Percentiles rank a stretch among this genome's conserved stretches.
Conservation (phyloP, 371 early-diverging fungal genomes). For the Rhizomucor miehei region DNA sequence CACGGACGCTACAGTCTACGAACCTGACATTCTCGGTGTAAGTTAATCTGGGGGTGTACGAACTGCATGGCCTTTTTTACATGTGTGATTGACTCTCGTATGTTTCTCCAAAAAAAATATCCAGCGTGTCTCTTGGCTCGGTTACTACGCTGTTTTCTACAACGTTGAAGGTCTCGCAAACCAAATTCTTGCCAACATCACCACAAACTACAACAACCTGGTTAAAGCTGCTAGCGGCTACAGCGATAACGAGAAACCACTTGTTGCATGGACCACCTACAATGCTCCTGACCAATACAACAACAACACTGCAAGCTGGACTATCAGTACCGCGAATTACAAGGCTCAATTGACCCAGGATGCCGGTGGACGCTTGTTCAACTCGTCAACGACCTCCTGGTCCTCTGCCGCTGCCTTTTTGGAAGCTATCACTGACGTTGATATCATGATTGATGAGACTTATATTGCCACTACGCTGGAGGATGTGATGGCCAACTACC, state of each 20-base stretch:
- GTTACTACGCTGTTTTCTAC: slow-evolving; percentile 75
- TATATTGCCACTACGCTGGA: slow-evolving; percentile 44
- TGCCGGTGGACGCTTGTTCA: slow-evolving; percentile 56
- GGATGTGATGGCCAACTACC: slow-evolving; percentile 54
- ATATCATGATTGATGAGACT: slow-evolving; percentile 74
- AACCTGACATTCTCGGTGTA: slow-evolving; percentile 58
- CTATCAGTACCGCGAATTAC: slow-evolving; percentile 54
- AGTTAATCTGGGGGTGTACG: slow-evolving; percentile 17
- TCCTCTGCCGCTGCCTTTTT: slow-evolving; percentile 46
- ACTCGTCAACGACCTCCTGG: slow-evolving; percentile 27
- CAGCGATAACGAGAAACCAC: slow-evolving; percentile 39
- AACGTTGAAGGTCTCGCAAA: slow-evolving; percentile 67
- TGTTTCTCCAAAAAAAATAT: not conserved
- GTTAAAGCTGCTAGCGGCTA: slow-evolving; percentile 49
- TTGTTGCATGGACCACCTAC: slow-evolving; percentile 69
- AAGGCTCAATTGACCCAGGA: slow-evolving; percentile 61
- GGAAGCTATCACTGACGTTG: slow-evolving; percentile 55
- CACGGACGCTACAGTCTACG: slow-evolving; percentile 23
- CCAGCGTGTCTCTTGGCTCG: slow-evolving; percentile 74
- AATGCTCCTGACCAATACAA: slow-evolving; percentile 62
- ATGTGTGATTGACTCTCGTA: no score
- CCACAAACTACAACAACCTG: slow-evolving; percentile 66
- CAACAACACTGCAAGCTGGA: slow-evolving; percentile 67
- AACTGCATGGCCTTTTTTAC: no score
- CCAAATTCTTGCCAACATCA: slow-evolving; percentile 48